These are phyloP conservation scores for Zelopaecilomyces penicillatus DNA, from an alignment of 2,329 filamentous ascomycete genomes.

Conservation along the genomic window DNA sequence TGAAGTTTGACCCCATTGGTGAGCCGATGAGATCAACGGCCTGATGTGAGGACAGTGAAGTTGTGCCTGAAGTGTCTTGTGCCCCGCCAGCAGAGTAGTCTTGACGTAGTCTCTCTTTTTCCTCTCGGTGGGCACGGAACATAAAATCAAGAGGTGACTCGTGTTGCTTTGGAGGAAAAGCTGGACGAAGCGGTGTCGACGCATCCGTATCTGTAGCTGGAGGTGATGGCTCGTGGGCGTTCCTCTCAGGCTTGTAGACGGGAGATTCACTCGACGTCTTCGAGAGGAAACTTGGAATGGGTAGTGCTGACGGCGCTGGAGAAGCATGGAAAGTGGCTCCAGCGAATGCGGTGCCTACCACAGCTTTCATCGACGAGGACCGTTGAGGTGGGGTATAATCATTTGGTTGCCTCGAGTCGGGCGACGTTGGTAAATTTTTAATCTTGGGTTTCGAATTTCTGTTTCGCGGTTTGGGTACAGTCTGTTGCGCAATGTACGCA, in stretches of 20 bases:
- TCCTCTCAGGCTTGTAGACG: conserved; percentile 26
- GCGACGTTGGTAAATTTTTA: conserved; percentile 29
- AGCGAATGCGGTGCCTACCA: conserved; percentile 61
- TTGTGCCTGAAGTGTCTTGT: conserved; percentile 35
- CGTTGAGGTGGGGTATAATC: conserved; percentile 36
- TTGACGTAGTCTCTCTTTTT: conserved; percentile 55
- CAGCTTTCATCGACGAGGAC: conserved; percentile 35
- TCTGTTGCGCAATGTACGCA: conserved; percentile 15
- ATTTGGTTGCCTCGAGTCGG: conserved; percentile 31
- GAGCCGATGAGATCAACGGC: conserved; percentile 20
- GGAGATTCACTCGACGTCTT: conserved; percentile 65
- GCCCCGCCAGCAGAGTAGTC: conserved; percentile 40
- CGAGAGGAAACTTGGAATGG: conserved; percentile 78
- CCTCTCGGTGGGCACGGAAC: conserved; percentile 78
- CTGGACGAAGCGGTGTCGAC: conserved; percentile 33
- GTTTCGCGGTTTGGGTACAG: conserved; percentile 21
- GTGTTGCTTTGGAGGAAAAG: conserved; percentile 26
- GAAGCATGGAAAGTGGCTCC: conserved; percentile 93
- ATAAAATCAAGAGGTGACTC: conserved; percentile 83
- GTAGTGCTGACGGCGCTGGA: conserved; percentile 80
- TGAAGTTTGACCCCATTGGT: conserved; percentile 16
- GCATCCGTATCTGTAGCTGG: conserved; percentile 46
- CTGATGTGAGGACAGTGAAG: conserved; percentile 44
- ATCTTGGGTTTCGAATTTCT: conserved; percentile 23
- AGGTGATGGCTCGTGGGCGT: conserved; percentile 37